Percentiles rank a stretch among this genome's conserved stretches.
phyloP scores from a whole-genome alignment of 441 rosid genomes.

The Euphorbia neoarborescens region DNA sequence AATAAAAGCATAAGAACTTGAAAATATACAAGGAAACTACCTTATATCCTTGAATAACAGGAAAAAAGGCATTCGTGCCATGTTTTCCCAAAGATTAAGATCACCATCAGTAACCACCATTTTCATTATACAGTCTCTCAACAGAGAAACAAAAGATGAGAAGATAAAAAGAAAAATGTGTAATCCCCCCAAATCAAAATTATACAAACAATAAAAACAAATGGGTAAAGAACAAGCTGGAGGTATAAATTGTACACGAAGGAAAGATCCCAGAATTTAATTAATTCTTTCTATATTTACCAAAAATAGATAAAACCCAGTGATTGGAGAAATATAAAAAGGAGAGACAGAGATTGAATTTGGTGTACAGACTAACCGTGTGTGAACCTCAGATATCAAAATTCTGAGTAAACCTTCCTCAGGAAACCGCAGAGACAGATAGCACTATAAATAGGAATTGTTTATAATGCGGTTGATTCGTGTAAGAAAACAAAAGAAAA shows the following conservation, averaged over 20 bases:
- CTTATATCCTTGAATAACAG: conserved; percentile 27
- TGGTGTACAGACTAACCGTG: background rate
- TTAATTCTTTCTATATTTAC: background rate
- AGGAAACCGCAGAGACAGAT: background rate
- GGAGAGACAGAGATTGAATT: too few relatives aligned
- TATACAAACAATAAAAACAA: too few relatives aligned
- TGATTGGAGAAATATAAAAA: background rate
- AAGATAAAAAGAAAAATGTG: background rate
- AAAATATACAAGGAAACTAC: conserved; percentile 11
- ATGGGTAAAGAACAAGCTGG: background rate
- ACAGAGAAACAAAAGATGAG: background rate
- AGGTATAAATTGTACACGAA: background rate
- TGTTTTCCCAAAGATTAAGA: conserved; percentile 15
- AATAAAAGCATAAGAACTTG: background rate
- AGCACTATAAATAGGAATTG: background rate
- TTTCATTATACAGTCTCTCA: background rate
- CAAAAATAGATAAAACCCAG: background rate
- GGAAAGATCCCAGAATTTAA: background rate
- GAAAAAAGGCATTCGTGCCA: conserved; percentile 23
- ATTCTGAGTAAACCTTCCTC: background rate
- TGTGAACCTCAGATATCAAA: background rate
- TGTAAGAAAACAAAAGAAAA: background rate
- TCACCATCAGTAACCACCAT: conserved; percentile 16
- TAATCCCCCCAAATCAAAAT: background rate
- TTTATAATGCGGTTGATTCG: background rate